These are phyloP conservation scores for Stenocarpella maydis DNA, from an alignment of 2,329 filamentous ascomycete genomes.

Conservation along the genomic window DNA sequence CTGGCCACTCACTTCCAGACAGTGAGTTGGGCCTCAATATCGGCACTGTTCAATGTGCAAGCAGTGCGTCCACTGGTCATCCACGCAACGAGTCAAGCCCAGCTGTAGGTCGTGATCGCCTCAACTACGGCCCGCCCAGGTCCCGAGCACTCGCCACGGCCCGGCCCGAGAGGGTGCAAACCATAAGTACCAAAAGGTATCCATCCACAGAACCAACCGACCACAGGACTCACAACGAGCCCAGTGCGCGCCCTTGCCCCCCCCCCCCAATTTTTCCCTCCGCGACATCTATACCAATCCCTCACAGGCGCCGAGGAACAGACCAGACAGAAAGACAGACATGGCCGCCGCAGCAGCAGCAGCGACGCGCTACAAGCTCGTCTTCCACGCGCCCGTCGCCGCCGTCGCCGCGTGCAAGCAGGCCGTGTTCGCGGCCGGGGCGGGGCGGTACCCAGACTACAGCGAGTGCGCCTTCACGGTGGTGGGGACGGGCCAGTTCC, in stretches of 20 bases:
- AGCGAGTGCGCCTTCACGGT: constrained; percentile 62
- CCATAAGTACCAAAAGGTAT: no score
- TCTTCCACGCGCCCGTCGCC: constrained; percentile 59
- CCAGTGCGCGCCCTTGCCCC: no score
- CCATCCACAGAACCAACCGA: neutral
- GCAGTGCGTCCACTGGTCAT: no score
- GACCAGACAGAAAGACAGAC: neutral
- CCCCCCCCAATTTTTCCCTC: no score
- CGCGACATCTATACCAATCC: neutral
- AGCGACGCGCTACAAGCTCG: constrained; percentile 44
- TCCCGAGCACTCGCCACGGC: no score
- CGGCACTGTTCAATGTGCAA: neutral
- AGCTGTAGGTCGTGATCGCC: no score
- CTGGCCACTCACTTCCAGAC: neutral
- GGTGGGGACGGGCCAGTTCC: constrained; percentile 70
- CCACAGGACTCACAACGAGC: neutral
- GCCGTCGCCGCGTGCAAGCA: constrained; percentile 59
- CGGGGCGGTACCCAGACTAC: constrained; percentile 63
- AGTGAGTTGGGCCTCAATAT: no score
- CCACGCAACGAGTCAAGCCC: no score
- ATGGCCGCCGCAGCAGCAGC: constrained; percentile 27
- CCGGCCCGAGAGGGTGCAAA: neutral
- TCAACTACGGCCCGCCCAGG: no score
- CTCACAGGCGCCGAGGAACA: neutral
- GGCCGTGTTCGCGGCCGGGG: constrained; percentile 66